phyloP scores from a whole-genome alignment of 1,284 basidiomycete genomes.

The Austropuccinia psidii region DNA sequence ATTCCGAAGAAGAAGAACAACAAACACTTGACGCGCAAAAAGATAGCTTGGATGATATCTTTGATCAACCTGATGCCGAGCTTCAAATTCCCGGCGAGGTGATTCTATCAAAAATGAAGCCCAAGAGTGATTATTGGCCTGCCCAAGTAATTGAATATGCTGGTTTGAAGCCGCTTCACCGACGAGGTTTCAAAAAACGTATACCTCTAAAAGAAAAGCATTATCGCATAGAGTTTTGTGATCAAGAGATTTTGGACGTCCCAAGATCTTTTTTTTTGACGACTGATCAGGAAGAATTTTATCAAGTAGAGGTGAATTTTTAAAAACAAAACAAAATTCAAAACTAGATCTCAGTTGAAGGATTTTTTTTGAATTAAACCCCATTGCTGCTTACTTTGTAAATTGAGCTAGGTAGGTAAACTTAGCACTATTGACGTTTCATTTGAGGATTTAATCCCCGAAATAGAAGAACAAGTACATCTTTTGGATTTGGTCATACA shows the following conservation, averaged over 20 bases:
- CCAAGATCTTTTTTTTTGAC: conserved; percentile 25
- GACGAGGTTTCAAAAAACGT: background rate
- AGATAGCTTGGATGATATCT: background rate
- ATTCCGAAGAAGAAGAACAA: background rate
- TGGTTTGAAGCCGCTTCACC: background rate
- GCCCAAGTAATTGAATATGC: conserved; percentile 10
- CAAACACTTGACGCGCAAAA: background rate
- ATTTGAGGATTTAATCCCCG: conserved; percentile 11
- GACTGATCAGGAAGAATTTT: conserved; percentile 32
- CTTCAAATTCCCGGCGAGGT: conserved; percentile 13
- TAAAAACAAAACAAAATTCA: background rate
- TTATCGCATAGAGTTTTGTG: conserved; percentile 29
- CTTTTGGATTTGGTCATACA: conserved; percentile 22
- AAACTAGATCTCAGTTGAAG: background rate
- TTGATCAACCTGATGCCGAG: conserved; percentile 11
- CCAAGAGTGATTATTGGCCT: conserved; percentile 14
- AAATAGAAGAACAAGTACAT: conserved; percentile 7
- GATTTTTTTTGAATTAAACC: background rate
- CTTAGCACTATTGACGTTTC: background rate
- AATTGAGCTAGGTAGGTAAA: background rate
- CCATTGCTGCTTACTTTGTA: background rate
- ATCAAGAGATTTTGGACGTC: background rate
- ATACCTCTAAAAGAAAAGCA: background rate
- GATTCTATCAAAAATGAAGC: background rate
- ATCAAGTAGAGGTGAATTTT: conserved; percentile 16